Percentiles rank a stretch among this genome's conserved stretches.
Conservation (phyloP, 2,329 filamentous ascomycete species). For the Apiospora phragmitis region DNA sequence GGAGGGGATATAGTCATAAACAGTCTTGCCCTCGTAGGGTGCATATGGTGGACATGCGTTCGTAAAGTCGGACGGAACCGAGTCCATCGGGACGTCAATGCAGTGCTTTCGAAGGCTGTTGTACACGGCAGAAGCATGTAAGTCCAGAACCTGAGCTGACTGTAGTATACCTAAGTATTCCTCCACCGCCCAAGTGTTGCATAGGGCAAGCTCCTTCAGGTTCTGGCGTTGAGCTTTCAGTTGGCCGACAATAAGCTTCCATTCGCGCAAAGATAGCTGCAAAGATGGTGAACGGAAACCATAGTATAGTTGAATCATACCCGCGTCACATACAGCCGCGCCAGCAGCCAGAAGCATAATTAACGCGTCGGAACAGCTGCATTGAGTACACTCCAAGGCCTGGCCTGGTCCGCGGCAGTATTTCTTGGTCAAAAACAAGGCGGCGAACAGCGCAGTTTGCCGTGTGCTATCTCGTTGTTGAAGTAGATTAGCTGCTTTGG, state of each 20-base stretch:
- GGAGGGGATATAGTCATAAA: neutral
- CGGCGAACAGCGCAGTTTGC: neutral
- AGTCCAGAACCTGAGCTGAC: neutral
- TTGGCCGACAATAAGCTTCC: neutral
- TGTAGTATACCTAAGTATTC: neutral
- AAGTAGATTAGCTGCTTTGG: neutral
- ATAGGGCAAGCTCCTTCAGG: neutral
- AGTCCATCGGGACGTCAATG: neutral
- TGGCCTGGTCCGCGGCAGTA: neutral
- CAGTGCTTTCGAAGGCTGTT: neutral
- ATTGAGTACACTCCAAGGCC: neutral
- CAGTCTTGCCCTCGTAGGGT: neutral
- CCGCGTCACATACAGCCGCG: neutral
- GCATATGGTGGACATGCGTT: neutral
- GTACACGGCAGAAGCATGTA: neutral
- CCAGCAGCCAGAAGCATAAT: neutral
- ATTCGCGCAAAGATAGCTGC: neutral
- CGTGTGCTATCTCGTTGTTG: neutral
- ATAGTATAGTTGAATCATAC: neutral
- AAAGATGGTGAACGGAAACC: accelerated
- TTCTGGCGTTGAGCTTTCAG: neutral
- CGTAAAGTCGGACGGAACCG: neutral
- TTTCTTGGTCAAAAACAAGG: neutral
- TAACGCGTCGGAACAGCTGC: neutral
- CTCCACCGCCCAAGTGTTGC: neutral